Conservation (phyloP, 176 grass and related monocot genomes). For the Cocos nucifera region DNA sequence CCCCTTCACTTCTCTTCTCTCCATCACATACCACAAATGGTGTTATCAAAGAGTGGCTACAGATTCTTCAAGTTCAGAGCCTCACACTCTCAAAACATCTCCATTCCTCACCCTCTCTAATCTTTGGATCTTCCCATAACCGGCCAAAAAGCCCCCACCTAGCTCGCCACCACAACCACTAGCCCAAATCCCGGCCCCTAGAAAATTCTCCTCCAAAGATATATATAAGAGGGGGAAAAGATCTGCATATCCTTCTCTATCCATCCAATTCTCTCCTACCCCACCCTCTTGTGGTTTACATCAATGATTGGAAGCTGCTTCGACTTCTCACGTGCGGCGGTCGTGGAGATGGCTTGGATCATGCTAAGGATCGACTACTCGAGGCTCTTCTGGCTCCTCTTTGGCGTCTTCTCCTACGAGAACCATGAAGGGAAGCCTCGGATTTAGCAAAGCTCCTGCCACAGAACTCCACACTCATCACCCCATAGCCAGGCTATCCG, state of each 20-base stretch:
- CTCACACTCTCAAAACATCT: not conserved
- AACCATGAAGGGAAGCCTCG: slow-evolving; percentile 25
- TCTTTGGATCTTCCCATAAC: not conserved
- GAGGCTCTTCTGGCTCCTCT: slow-evolving; percentile 47
- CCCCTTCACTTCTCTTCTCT: too few species aligned
- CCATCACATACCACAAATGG: slow-evolving; percentile 22
- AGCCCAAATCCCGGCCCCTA: too few species aligned
- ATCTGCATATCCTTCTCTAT: not conserved
- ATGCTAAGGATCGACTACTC: slow-evolving; percentile 36
- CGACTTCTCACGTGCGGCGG: slow-evolving; percentile 19
- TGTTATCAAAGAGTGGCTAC: slow-evolving; percentile 23
- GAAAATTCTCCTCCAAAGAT: not conserved
- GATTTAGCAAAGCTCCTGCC: slow-evolving; percentile 25
- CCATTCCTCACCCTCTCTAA: not conserved
- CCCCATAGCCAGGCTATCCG: too few species aligned
- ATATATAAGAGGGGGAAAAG: not conserved
- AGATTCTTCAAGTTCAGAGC: slow-evolving; percentile 55
- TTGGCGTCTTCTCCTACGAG: slow-evolving; percentile 31
- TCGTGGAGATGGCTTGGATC: slow-evolving; percentile 43
- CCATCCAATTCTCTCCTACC: not conserved
- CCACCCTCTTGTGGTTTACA: not conserved
- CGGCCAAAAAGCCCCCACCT: not conserved
- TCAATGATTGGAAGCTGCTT: slow-evolving; percentile 33
- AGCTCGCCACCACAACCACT: not conserved
- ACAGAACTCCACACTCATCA: too few species aligned